Conservation (phyloP, 768 basidiomycete genomes). For the Candolleomyces eurysporus region DNA sequence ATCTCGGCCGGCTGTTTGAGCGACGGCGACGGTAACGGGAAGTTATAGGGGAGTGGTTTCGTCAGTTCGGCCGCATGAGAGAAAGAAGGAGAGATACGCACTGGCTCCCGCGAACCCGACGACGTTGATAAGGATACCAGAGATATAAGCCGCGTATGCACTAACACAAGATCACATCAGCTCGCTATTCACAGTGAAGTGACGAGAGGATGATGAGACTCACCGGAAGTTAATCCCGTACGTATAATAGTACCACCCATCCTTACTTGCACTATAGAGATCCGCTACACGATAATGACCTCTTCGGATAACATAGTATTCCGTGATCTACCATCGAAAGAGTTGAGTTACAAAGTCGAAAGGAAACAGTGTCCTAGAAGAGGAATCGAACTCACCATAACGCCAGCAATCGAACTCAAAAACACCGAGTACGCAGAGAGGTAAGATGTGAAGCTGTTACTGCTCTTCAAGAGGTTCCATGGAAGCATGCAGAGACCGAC, state of each 20-base stretch:
- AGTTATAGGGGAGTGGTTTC: no score
- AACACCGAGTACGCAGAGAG: slow-evolving; percentile 82
- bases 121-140: slow-evolving; percentile 80
- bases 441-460: slow-evolving; percentile 77
- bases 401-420: slow-evolving; percentile 76
- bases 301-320: slow-evolving; percentile 73
- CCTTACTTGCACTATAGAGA: slow-evolving; percentile 55
- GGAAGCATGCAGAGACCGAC: slow-evolving; percentile 75
- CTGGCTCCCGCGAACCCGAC: slow-evolving; percentile 80
- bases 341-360: no score
- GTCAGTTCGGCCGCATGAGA: no score
- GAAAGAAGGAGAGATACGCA: slow-evolving; percentile 24
- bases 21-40: no score
- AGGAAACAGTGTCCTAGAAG: background rate
- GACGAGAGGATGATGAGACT: slow-evolving; percentile 13
- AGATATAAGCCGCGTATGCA: slow-evolving; percentile 64
- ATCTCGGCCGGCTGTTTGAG: slow-evolving; percentile 43
- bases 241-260: slow-evolving; percentile 76
- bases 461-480: slow-evolving; percentile 73
- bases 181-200: background rate
- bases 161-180: slow-evolving; percentile 24
- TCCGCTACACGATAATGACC: slow-evolving; percentile 73
- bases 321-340: slow-evolving; percentile 50
- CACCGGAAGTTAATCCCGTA: slow-evolving; percentile 72
- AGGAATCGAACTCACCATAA: slow-evolving; percentile 60